Percentiles rank a stretch among this genome's conserved stretches.
These are phyloP conservation scores for Nakaseomyces nivariensis DNA, from an alignment of 1,139 yeast species.

Conservation along the genomic window DNA sequence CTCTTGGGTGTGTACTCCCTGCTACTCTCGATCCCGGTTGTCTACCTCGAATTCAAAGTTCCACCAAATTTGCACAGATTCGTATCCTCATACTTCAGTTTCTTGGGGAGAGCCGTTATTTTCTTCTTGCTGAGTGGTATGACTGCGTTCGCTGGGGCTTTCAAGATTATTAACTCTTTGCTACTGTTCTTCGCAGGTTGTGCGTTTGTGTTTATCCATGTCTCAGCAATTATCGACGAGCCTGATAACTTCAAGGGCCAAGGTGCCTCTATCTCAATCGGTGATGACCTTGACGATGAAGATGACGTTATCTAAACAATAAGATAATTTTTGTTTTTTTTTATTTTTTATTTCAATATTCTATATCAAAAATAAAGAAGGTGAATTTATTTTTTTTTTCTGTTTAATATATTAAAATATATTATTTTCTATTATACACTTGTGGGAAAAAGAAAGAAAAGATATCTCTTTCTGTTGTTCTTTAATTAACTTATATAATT, in stretches of 20 bases:
- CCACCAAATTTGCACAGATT: constrained; percentile 61
- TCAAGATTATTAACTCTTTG: constrained; percentile 47
- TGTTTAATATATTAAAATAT: not conserved
- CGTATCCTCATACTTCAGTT: constrained; percentile 70
- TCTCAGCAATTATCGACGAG: constrained; percentile 62
- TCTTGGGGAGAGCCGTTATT: constrained; percentile 72
- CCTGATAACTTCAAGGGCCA: constrained; percentile 23
- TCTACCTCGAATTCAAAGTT: constrained; percentile 50
- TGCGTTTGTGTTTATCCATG: constrained; percentile 51
- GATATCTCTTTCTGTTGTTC: too few species aligned
- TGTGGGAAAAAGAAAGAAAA: not conserved
- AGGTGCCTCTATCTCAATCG: constrained; percentile 18
- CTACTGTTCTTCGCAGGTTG: constrained; percentile 51
- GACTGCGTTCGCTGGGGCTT: constrained; percentile 48
- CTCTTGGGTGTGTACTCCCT: constrained; percentile 30
- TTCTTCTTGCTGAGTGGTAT: constrained; percentile 59
- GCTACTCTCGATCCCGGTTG: constrained; percentile 51
- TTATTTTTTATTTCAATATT: not conserved
- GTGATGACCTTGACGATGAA: constrained; percentile 18
- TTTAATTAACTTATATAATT: too few species aligned
- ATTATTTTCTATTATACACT: not conserved
- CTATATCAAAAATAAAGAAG: not conserved
- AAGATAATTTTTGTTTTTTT: not conserved
- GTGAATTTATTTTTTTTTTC: too few species aligned
- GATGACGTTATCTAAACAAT: constrained; percentile 15